A percentile compares a stretch with the other conserved stretches of the same genome.
phyloP scores from a whole-genome alignment of 768 basidiomycete species.

The Naganishia vishniacii region DNA sequence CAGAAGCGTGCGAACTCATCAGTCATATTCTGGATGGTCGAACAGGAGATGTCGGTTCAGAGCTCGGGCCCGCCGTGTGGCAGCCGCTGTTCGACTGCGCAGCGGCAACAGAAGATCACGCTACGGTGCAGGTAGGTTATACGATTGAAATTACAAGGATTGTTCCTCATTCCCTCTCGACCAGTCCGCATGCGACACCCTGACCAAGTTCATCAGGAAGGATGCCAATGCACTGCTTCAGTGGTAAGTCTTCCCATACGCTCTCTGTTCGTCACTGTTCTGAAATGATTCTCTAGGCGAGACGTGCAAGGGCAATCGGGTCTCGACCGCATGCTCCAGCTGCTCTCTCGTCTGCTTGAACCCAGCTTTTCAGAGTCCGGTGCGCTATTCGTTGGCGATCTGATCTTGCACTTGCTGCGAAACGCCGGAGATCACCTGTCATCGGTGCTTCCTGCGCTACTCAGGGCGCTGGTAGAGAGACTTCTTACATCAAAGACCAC shows the following conservation, averaged over 20 bases:
- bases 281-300: slow-evolving; percentile 38
- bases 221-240: slow-evolving; percentile 72
- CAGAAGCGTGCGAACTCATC: slow-evolving; percentile 76
- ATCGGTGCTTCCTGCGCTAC: slow-evolving; percentile 77
- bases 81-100: slow-evolving; percentile 69
- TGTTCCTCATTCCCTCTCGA: background rate
- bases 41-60: slow-evolving; percentile 62
- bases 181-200: slow-evolving; percentile 51
- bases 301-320: slow-evolving; percentile 66
- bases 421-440: slow-evolving; percentile 72
- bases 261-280: no score
- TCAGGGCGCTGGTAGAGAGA: slow-evolving; percentile 73
- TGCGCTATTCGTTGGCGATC: slow-evolving; percentile 85
- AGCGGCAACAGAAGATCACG: slow-evolving; percentile 70
- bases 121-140: slow-evolving; percentile 53
- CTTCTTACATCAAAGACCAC: slow-evolving; percentile 83
- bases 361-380: slow-evolving; percentile 78
- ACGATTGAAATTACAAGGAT: background rate
- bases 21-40: slow-evolving; percentile 67
- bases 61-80: slow-evolving; percentile 70
- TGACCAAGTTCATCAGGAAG: slow-evolving; percentile 80
- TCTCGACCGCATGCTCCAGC: slow-evolving; percentile 64
- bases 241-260: slow-evolving; percentile 53
- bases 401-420: slow-evolving; percentile 86
- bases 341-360: slow-evolving; percentile 72